These are phyloP conservation scores for Termitomyces sp. DNA, from an alignment of 768 basidiomycete genomes.

Conservation along the genomic window DNA sequence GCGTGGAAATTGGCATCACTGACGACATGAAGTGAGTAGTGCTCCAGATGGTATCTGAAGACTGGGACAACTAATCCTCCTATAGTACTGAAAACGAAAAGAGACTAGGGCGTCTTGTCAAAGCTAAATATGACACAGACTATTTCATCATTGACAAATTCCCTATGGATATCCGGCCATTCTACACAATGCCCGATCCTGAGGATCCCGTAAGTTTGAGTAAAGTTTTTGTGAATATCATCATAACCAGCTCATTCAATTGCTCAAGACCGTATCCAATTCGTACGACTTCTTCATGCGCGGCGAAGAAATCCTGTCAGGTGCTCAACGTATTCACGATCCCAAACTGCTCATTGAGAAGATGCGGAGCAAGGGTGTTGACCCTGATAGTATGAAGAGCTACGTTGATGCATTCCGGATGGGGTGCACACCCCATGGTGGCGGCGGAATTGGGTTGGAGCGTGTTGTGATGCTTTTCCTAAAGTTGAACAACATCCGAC, in stretches of 20 bases:
- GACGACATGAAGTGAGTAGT: constrained; percentile 84
- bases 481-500: constrained; percentile 92
- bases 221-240: background rate
- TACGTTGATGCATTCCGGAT: constrained; percentile 95
- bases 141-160: constrained; percentile 99
- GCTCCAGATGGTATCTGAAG: background rate
- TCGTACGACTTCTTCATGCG: constrained; percentile 99
- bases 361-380: constrained; percentile 85
- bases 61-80: constrained; percentile 10
- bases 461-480: constrained; percentile 97
- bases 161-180: constrained; percentile 91
- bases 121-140: constrained; percentile 93
- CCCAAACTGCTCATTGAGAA: constrained; percentile 74
- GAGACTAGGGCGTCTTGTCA: constrained; percentile 84
- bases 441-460: constrained; percentile 94
- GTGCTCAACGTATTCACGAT: constrained; percentile 97
- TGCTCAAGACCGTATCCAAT: constrained; percentile 77
- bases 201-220: constrained; percentile 66
- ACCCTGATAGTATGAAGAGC: constrained; percentile 86
- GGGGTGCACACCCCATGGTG: constrained; percentile 95
- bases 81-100: constrained; percentile 93
- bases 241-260: constrained; percentile 6
- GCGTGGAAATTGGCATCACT: constrained; percentile 68
- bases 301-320: constrained; percentile 97
- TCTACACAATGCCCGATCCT: constrained; percentile 99